Evolutionary conservation across 2,329 filamentous ascomycete genomes (phyloP).

Genomic region (Corynespora cassiicola): DNA sequence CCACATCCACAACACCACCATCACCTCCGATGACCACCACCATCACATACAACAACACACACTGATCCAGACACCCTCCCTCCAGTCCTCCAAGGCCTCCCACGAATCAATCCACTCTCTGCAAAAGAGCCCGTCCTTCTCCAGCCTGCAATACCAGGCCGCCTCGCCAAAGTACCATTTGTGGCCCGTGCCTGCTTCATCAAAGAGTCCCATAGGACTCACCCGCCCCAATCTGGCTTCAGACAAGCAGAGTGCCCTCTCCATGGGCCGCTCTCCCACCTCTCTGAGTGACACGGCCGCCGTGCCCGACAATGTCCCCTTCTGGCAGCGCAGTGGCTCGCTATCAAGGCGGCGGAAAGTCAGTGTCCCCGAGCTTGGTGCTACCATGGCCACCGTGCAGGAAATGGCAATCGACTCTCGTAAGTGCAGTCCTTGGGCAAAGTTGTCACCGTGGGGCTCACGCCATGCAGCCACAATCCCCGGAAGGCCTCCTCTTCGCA

Average conservation of each 20-base stretch:
- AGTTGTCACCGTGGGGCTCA: too few species aligned
- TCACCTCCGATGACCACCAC: slow-evolving; percentile 42
- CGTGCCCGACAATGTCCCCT: slow-evolving; percentile 34
- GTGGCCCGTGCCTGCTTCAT: slow-evolving; percentile 35
- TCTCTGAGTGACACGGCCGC: slow-evolving; percentile 49
- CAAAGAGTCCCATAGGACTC: slow-evolving; percentile 33
- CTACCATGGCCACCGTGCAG: slow-evolving; percentile 47
- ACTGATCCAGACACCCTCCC: too few species aligned
- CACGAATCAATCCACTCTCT: slow-evolving; percentile 19
- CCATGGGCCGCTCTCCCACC: slow-evolving; percentile 45
- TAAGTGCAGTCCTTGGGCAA: slow-evolving; percentile 34
- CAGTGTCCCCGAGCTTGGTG: slow-evolving; percentile 47
- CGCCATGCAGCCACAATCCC: slow-evolving; percentile 45
- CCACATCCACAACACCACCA: too few species aligned
- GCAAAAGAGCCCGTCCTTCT: slow-evolving; percentile 36
- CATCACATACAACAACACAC: too few species aligned
- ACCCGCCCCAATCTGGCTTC: slow-evolving; percentile 24
- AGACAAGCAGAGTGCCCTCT: slow-evolving; percentile 44
- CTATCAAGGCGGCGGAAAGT: slow-evolving; percentile 48
- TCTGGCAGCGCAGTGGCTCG: slow-evolving; percentile 45
- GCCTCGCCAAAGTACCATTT: slow-evolving; percentile 41
- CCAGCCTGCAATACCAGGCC: slow-evolving; percentile 28
- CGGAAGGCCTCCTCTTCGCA: slow-evolving; percentile 46
- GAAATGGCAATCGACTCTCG: slow-evolving; percentile 48
- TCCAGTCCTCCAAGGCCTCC: slow-evolving; percentile 35